These are phyloP conservation scores for Leccinum arenicola DNA, from an alignment of 768 basidiomycete species.

Conservation along the genomic window DNA sequence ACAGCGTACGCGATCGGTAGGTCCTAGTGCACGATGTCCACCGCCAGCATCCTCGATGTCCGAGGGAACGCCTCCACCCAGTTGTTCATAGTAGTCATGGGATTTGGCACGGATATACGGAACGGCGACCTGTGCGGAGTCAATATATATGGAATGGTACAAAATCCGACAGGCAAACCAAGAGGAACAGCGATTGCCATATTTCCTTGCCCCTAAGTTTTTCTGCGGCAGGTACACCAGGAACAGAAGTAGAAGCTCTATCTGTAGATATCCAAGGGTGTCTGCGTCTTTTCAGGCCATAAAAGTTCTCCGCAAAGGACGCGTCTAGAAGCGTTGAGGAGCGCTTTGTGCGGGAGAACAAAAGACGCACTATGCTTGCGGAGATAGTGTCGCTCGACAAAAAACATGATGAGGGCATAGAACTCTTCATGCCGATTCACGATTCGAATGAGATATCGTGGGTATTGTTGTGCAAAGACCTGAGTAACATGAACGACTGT, in stretches of 20 bases:
- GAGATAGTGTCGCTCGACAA: conserved; percentile 90
- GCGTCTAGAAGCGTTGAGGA: conserved; percentile 55
- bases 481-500: conserved; percentile 27
- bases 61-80: conserved; percentile 78
- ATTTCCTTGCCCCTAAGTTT: conserved; percentile 65
- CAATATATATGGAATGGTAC: neutral
- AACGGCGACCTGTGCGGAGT: conserved; percentile 57
- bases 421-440: conserved; percentile 97
- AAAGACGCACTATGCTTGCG: conserved; percentile 68
- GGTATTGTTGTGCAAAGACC: conserved; percentile 95
- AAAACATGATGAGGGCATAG: conserved; percentile 83
- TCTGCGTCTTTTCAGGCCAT: conserved; percentile 81
- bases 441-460: conserved; percentile 85
- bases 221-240: conserved; percentile 62
- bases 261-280: conserved; percentile 69
- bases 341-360: neutral
- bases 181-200: conserved; percentile 71
- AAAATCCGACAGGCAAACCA: conserved; percentile 51
- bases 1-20: conserved; percentile 51
- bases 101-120: conserved; percentile 89
- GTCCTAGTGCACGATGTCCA: conserved; percentile 41
- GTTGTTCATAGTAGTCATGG: conserved; percentile 85
- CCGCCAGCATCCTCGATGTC: conserved; percentile 59
- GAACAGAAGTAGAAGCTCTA: conserved; percentile 64
- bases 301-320: conserved; percentile 95